Evolutionary conservation across 768 basidiomycete genomes (phyloP).

Genomic region (Hypsizygus marmoreus): DNA sequence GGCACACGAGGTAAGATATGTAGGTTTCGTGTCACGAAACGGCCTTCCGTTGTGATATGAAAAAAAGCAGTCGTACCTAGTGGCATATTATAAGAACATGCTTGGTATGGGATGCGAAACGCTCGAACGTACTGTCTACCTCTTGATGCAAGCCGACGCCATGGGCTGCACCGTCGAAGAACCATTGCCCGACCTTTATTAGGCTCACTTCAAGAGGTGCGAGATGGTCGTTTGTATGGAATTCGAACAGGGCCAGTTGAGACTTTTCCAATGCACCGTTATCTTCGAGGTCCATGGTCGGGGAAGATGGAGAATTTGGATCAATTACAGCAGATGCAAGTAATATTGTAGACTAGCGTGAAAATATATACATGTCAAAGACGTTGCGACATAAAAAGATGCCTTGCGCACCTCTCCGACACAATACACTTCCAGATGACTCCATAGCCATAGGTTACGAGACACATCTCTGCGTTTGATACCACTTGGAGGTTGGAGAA

Average conservation of each 20-base stretch:
- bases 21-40: conserved; percentile 46
- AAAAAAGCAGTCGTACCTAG: conserved; percentile 42
- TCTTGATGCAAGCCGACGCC: conserved; percentile 49
- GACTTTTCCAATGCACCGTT: conserved; percentile 37
- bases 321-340: conserved; percentile 49
- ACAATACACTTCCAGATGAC: conserved; percentile 34
- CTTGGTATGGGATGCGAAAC: conserved; percentile 4
- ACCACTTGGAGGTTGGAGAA: conserved; percentile 27
- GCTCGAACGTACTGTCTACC: conserved; percentile 46
- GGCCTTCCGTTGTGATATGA: conserved; percentile 42
- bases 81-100: neutral
- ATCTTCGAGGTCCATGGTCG: conserved; percentile 32
- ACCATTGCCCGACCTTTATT: conserved; percentile 55
- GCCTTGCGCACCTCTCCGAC: conserved; percentile 40
- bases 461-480: conserved; percentile 33
- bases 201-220: conserved; percentile 39
- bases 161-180: conserved; percentile 47
- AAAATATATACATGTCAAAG: conserved; percentile 13
- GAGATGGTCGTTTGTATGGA: conserved; percentile 26
- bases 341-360: conserved; percentile 39
- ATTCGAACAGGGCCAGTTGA: conserved; percentile 40
- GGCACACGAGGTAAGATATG: conserved; percentile 29
- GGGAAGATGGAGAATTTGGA: conserved; percentile 30
- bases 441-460: conserved; percentile 48
- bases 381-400: neutral